Evolutionary conservation across 176 grass and related monocot species (phyloP), one percentile per base, ranked within the genome.

Genomic region (Rhipidocladum racemiflorum): DNA sequence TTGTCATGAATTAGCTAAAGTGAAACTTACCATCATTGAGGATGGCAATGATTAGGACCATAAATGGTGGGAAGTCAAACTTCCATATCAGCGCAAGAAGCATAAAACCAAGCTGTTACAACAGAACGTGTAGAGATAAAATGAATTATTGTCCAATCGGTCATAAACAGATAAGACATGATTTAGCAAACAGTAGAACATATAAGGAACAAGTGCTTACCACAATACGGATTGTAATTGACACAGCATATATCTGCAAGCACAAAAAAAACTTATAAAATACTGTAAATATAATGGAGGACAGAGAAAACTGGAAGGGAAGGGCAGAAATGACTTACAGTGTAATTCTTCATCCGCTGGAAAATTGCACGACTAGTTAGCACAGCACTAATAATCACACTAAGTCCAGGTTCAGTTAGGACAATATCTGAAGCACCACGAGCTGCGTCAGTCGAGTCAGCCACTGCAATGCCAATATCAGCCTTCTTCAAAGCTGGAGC

Each of bases 151-250:
- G 56, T 65, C 56, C 12, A 59, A 74, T 14, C 28, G 45, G 24
- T 32, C 15, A 81, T 44, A 70, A 56, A 68, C 18, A 82, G 21
- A 10, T 7, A 44, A 20, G 42, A 8, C 68, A 68, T 45, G 30
- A 59, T 67, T 48, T 35, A 36, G 21, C 21, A 28, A 87, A 74
- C 10, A 38, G 7, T 11, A 23, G 18, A 82, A 17, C 16, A 62
- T 44, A 44, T 7, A 78, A 77, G 70, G 44, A 17, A 45, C 28
- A 84, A 25, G 13, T 2, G 78, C 91, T 45, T 88, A 91, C 94
- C 91, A 97, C 94, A 89, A 97, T 97, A 91, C 94, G 94, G 78
- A 97, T 93, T 50, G 94, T 97, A 83, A 97, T 97, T 38, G 94
- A 97, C 13, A 97, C 94, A 83, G 94, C 94, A 86, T 97, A 93